Percentiles rank a stretch among this genome's conserved stretches.
These are phyloP conservation scores for Leishmania aethiopica DNA, from an alignment of 208 protist genomes.

Conservation along the genomic window DNA sequence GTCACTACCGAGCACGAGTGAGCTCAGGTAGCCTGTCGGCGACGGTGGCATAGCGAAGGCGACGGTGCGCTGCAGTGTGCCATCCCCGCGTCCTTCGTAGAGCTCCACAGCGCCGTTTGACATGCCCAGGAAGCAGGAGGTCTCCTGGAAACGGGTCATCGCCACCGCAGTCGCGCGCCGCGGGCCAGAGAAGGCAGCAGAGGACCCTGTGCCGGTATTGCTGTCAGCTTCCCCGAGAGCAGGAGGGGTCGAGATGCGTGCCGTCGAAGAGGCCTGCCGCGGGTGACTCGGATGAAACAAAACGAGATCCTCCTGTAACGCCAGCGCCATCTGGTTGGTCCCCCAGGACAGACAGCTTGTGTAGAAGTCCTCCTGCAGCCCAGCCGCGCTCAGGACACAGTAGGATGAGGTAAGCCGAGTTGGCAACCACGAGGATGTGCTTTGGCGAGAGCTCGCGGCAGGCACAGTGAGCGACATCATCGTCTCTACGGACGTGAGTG, in stretches of 20 bases:
- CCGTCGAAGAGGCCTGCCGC: slow-evolving; percentile 39
- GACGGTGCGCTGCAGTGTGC: slow-evolving; percentile 33
- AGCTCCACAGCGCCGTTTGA: slow-evolving; percentile 58
- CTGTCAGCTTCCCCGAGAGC: neutral
- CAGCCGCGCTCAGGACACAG: slow-evolving; percentile 71
- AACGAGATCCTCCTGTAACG: slow-evolving; percentile 66
- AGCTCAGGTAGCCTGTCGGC: slow-evolving; percentile 34
- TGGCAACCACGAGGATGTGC: slow-evolving; percentile 46
- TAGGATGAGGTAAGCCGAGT: slow-evolving; percentile 78
- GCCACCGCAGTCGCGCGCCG: slow-evolving; percentile 50
- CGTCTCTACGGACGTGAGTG: slow-evolving; percentile 11
- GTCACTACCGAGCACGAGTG: slow-evolving; percentile 6
- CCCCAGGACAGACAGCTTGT: slow-evolving; percentile 79
- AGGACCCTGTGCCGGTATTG: neutral
- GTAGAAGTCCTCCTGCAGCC: slow-evolving; percentile 82
- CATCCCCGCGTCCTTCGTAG: slow-evolving; percentile 50
- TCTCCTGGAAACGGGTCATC: slow-evolving; percentile 59
- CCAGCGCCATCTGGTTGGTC: slow-evolving; percentile 56
- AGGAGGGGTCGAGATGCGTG: slow-evolving; percentile 19
- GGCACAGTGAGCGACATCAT: slow-evolving; percentile 14
- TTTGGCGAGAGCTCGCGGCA: neutral
- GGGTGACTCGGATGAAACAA: slow-evolving; percentile 66
- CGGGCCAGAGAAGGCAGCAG: neutral
- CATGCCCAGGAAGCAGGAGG: slow-evolving; percentile 59
- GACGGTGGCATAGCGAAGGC: slow-evolving; percentile 62